These are phyloP conservation scores for Solanum etuberosum DNA, from an alignment of 257 asterid species.

Conservation along the genomic window DNA sequence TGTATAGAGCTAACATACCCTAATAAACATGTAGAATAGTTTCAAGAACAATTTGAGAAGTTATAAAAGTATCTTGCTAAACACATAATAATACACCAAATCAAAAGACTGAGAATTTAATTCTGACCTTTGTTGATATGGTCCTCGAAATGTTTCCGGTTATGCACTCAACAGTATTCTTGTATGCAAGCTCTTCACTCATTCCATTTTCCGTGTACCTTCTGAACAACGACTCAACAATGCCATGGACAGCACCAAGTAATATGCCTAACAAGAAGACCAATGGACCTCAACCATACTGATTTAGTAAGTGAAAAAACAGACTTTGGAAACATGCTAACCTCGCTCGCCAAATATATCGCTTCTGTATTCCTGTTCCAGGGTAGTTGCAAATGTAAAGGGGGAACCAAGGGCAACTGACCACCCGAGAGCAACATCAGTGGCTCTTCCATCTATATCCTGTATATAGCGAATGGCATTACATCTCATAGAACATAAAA, in stretches of 20 bases:
- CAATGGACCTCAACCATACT: not conserved
- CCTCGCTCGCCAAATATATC: slow-evolving; percentile 98
- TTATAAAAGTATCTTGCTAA: not conserved
- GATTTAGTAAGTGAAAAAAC: not conserved
- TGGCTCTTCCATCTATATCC: slow-evolving; percentile 97
- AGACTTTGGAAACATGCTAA: slow-evolving; percentile 6
- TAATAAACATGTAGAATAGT: not conserved
- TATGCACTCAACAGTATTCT: slow-evolving; percentile 85
- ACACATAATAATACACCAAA: not conserved
- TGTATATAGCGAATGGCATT: not conserved
- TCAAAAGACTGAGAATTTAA: not conserved
- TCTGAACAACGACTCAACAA: slow-evolving; percentile 86
- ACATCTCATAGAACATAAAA: not conserved
- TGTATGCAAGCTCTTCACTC: slow-evolving; percentile 85
- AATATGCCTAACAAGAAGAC: slow-evolving; percentile 51
- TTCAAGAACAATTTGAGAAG: not conserved
- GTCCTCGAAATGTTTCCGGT: slow-evolving; percentile 80
- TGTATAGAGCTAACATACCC: slow-evolving; percentile 90
- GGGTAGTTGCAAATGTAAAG: slow-evolving; percentile 82
- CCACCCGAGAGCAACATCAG: slow-evolving; percentile 98
- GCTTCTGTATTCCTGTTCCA: slow-evolving; percentile 85
- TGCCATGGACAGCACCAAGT: slow-evolving; percentile 95
- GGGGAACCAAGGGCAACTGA: slow-evolving; percentile 96
- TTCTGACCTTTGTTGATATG: slow-evolving; percentile 71
- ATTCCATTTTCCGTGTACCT: slow-evolving; percentile 91